Evolutionary conservation across 345 rosid species (phyloP).

Genomic region (Geranium brycei): DNA sequence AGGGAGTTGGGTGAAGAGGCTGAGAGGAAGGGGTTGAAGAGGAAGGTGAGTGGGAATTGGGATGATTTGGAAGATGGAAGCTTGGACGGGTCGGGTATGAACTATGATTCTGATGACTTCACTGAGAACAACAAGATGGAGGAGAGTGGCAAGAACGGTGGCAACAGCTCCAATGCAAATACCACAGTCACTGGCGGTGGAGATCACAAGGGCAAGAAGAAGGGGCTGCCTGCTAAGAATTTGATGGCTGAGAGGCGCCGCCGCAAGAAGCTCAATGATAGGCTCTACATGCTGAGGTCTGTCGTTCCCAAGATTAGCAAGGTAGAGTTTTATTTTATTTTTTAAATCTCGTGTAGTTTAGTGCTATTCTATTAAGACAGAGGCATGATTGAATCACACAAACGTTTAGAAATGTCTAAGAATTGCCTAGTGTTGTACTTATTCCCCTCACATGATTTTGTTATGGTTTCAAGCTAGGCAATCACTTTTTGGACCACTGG

Average conservation of each 20-base stretch:
- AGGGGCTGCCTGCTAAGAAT: conserved; percentile 36
- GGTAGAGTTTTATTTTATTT: no score
- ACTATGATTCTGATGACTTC: no score
- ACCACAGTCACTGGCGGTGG: conserved; percentile 24
- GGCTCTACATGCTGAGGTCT: conserved; percentile 36
- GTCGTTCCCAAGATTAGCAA: conserved; percentile 17
- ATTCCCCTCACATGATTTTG: no score
- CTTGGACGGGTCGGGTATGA: conserved; percentile 8
- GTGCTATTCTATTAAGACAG: no score
- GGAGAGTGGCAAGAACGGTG: conserved; percentile 17
- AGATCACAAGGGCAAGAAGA: conserved; percentile 10
- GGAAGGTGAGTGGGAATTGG: conserved; percentile 35
- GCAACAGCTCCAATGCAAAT: conserved; percentile 26
- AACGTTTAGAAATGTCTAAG: no score
- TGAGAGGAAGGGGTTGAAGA: no score
- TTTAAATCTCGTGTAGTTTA: no score
- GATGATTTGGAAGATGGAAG: conserved; percentile 16
- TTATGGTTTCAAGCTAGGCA: no score
- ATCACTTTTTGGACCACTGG: no score
- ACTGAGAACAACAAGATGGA: conserved; percentile 22
- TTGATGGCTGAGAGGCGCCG: conserved; percentile 34
- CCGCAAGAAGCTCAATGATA: conserved; percentile 4
- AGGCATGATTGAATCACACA: no score
- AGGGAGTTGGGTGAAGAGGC: no score
- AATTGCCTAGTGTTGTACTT: no score